These are phyloP conservation scores for Lepidium didymum DNA, from an alignment of 345 rosid species.

Conservation along the genomic window DNA sequence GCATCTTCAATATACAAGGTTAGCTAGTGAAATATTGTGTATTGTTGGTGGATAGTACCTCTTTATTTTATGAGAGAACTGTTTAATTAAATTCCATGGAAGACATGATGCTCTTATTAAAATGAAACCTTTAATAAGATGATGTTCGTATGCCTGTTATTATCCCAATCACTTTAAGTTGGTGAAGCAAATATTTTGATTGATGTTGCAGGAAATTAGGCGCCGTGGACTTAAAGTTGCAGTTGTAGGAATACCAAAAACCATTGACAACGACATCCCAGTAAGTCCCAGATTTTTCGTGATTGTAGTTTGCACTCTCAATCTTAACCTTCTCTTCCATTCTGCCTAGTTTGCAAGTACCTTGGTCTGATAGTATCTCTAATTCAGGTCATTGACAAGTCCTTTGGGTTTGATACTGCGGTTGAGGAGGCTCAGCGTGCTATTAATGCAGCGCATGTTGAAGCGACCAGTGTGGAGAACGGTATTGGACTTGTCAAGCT, in stretches of 20 bases:
- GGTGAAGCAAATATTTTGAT: not conserved
- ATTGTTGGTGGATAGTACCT: not conserved
- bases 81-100: not conserved
- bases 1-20: constrained; percentile 66
- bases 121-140: not conserved
- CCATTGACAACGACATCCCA: constrained; percentile 91
- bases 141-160: not conserved
- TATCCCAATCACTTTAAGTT: not conserved
- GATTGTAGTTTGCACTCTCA: not conserved
- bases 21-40: constrained; percentile 1
- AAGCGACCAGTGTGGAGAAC: constrained; percentile 65
- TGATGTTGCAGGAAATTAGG: constrained; percentile 58
- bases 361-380: constrained; percentile 2
- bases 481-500: constrained; percentile 89
- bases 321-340: not conserved
- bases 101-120: not conserved
- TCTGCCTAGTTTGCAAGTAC: not conserved
- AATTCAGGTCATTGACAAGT: constrained; percentile 79
- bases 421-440: constrained; percentile 98
- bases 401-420: constrained; percentile 91
- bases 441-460: constrained; percentile 88
- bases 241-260: constrained; percentile 85
- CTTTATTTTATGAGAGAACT: not conserved
- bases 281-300: constrained; percentile 33
- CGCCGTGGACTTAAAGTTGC: constrained; percentile 74